phyloP scores from a whole-genome alignment of 169 alveolate genomes.

The Blepharisma undulans region DNA sequence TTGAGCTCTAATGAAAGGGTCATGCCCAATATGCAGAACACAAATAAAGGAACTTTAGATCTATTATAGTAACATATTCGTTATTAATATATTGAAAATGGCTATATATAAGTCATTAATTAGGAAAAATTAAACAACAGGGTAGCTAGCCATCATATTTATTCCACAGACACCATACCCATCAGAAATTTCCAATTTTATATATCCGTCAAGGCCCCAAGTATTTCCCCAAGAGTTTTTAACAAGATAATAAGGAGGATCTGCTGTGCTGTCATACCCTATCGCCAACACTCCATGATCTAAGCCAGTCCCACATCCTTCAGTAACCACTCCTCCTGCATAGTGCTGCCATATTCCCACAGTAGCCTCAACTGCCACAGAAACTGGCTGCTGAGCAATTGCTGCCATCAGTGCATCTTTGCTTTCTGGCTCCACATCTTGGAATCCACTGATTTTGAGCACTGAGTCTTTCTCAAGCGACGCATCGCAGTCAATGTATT shows the following conservation, averaged over 20 bases:
- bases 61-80: no score
- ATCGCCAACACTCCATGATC: constrained; percentile 87
- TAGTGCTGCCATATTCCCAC: constrained; percentile 87
- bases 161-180: constrained; percentile 39
- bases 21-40: not conserved
- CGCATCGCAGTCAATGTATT: constrained; percentile 42
- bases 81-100: no score
- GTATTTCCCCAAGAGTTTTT: constrained; percentile 77
- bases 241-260: constrained; percentile 51
- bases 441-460: not conserved
- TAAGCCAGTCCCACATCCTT: constrained; percentile 72
- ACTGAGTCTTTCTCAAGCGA: not conserved
- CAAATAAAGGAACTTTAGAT: not conserved
- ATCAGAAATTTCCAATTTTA: constrained; percentile 50
- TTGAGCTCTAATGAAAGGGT: not conserved
- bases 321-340: constrained; percentile 72
- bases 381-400: constrained; percentile 77
- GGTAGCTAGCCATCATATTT: not conserved
- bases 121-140: not conserved
- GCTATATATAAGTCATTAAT: not conserved
- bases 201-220: constrained; percentile 79
- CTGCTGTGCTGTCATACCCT: constrained; percentile 35
- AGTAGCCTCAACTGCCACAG: constrained; percentile 94
- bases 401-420: constrained; percentile 57
- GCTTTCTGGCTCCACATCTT: constrained; percentile 39